A percentile compares a stretch with the other conserved stretches of the same genome.
These are phyloP conservation scores for Thuja plicata DNA, from an alignment of 83 land plant species.

Conservation along the genomic window DNA sequence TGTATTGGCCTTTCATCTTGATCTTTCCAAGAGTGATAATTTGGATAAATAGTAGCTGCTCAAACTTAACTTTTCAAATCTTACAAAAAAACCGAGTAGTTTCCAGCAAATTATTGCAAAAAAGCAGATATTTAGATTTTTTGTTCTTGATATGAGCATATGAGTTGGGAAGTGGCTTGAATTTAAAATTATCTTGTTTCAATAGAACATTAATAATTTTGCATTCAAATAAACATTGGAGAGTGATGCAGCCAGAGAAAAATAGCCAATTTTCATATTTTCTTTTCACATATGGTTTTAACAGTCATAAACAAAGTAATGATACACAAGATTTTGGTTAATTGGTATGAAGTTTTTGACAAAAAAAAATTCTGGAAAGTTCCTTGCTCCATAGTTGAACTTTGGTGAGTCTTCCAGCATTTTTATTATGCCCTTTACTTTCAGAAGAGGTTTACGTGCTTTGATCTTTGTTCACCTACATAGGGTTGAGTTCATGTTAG, in stretches of 20 bases:
- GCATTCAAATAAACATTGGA: neutral
- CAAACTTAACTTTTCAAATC: neutral
- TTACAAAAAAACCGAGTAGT: neutral
- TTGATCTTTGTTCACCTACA: neutral
- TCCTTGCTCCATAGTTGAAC: neutral
- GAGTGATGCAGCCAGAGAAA: neutral
- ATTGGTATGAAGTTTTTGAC: neutral
- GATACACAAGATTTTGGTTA: neutral
- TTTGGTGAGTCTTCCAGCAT: neutral
- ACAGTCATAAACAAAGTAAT: neutral
- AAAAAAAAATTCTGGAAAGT: neutral
- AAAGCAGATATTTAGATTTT: neutral
- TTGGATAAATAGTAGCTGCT: neutral
- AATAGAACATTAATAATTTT: neutral
- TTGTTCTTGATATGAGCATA: neutral
- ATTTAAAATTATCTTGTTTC: neutral
- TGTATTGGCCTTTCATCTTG: neutral
- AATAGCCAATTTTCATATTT: neutral
- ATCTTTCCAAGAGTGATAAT: neutral
- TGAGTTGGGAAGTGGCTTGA: neutral
- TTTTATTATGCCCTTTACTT: neutral
- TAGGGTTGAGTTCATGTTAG: neutral
- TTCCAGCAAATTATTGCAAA: neutral
- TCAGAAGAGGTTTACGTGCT: neutral
- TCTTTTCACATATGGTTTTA: neutral